Percentiles rank a stretch among this genome's conserved stretches.
These are phyloP conservation scores for Lachancea mirantina DNA, from an alignment of 805 yeast genomes.

Conservation along the genomic window DNA sequence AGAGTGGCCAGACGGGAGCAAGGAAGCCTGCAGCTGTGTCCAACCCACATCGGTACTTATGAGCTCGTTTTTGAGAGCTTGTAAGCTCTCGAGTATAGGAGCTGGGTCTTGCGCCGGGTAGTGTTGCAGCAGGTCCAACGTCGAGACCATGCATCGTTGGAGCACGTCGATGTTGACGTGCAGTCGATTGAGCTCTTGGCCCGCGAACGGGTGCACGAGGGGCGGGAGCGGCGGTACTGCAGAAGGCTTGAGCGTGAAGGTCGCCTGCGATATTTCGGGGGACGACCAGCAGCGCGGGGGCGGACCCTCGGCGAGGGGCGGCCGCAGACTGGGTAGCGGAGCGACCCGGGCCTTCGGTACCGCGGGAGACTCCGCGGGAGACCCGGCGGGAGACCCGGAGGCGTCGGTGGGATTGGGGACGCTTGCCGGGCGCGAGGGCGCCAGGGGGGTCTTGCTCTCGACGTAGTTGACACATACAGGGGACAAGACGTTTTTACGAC, in stretches of 20 bases:
- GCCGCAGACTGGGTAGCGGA: conserved; percentile 6
- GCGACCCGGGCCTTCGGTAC: not conserved
- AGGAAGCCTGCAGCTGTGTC: conserved; percentile 3
- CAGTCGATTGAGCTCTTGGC: conserved; percentile 1
- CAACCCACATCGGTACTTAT: conserved; percentile 4
- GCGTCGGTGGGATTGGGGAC: not conserved
- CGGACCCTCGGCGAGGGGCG: conserved; percentile 1
- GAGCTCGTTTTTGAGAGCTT: conserved; percentile 4
- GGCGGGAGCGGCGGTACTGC: conserved; percentile 3
- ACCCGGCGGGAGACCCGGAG: not conserved
- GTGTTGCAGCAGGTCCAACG: conserved; percentile 7
- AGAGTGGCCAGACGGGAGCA: conserved; percentile 5
- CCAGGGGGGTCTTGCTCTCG: conserved; percentile 2
- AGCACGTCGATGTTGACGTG: conserved; percentile 6
- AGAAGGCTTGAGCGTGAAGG: not conserved
- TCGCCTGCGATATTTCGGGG: conserved; percentile 1
- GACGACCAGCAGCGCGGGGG: no score
- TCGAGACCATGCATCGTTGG: conserved; percentile 6
- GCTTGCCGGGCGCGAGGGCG: no score
- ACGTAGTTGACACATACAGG: conserved; percentile 26
- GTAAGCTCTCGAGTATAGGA: conserved; percentile 1
- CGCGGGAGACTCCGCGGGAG: not conserved
- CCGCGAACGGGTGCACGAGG: not conserved
- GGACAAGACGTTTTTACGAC: conserved; percentile 26
- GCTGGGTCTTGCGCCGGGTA: conserved; percentile 2